Evolutionary conservation across 495 filamentous ascomycete species (phyloP), one percentile per base, ranked within the genome.

Genomic region (Penicillium herquei): DNA sequence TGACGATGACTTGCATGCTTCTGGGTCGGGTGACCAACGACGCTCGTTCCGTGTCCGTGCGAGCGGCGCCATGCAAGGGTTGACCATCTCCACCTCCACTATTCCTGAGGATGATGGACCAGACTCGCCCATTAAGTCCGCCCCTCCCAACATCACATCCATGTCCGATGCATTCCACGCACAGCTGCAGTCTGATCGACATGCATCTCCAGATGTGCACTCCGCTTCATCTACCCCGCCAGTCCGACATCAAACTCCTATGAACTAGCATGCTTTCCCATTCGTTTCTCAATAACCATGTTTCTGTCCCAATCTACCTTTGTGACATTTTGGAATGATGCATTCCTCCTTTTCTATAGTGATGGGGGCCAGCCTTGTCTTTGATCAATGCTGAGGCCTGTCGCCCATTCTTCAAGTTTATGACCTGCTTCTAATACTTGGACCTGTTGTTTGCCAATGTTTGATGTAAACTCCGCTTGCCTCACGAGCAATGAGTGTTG

Each of bases 41-140:
- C 72, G 67, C 14, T 72, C 75, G 10, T 71, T 72, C 65, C 70
- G 68, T 37, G 73, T 72, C 11, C 67, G 71, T 11, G 65, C 71
- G 14, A 70, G 67, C 52, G 72, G 73, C 17, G 54, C 71, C 12
- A 72, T 58, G 48, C 68, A 63, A 32, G 66, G 63, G 7, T 65
- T 77, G 10, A 64, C 61, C 2, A 68, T 74, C 39, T 67, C 61
- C 41, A 72, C 74, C 5, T 51, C 71, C 12, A 67, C 67, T 7
- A 64, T 75, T 7, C 66, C 62, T 16, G 70, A 73, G 44, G 61
- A 70, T 18, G 69, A 73, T 31, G 59, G 54, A 0, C 53, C 58
- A 4, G 31, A 51, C 13, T 68, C 70, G 5, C 71, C 72, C 3
- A 51, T 75, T 30, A 68, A 61, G 37, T 71, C 72, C 12, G 72